Base-by-base conservation (phyloP, 2,329 filamentous ascomycete genomes). In the Phyllosticta citriasiana region DNA sequence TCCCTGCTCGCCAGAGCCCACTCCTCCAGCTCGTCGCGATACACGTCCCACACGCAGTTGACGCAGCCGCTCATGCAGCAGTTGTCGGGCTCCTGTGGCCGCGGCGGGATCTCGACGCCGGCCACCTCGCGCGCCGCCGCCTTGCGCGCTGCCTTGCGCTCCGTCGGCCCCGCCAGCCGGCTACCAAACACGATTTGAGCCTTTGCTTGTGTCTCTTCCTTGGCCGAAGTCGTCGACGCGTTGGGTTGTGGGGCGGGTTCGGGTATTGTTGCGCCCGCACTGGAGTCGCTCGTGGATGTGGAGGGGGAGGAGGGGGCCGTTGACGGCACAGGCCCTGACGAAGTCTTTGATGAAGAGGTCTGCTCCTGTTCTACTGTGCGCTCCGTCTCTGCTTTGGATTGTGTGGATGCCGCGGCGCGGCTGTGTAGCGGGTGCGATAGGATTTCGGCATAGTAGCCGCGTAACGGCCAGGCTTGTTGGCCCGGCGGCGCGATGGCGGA, bases 51-150 rank as follows among this genome's bases (percentile, higher is more conserved):
- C 2, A 97, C 94, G 73, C 94, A 99, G 73, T 97, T 92, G 56
- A 96, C 93, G 72, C 94, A 99, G 2, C 94, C 94, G 70, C 89
- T 94, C 94, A 99, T 99, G 76, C 94, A 99, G 81, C 94, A 99
- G 71, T 99, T 97, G 69, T 97, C 94, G 3, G 94, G 94, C 75
- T 99, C 93, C 55, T 85, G 82, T 1, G 94, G 94, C 55, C 84
- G 83, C 0, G 91, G 92, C 1, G 94, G 94, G 4, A 97, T 88
- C 19, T 84, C 76, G 0, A 97, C 82, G 3, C 92, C 93, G 1
- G 89, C 91, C 60, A 97, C 79, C 63, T 84, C 78, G 8, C 78
- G 83, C 57, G 85, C 85, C 64, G 82, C 79, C 14, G 80, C 77
- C 12, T 84, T 77, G 40, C 85, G 80, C 53, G 83, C 79, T 63